Conservation (phyloP, 1,284 basidiomycete species). For the Ganoderma multipileum region DNA sequence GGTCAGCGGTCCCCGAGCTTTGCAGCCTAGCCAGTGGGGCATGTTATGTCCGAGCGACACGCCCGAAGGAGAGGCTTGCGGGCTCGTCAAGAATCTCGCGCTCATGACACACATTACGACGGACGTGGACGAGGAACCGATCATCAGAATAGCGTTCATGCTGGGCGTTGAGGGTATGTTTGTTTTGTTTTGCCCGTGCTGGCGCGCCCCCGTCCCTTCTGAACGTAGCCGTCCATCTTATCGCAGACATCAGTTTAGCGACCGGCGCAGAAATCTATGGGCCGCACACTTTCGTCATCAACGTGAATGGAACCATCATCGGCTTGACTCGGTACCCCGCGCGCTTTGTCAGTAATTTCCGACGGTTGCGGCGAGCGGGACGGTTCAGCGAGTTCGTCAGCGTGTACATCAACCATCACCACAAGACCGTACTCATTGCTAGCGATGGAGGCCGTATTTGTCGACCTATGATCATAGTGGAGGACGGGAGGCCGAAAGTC, state of each 20-base stretch:
- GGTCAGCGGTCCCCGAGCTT: slow-evolving; percentile 95
- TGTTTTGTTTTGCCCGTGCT: slow-evolving; percentile 17
- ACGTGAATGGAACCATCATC: slow-evolving; percentile 96
- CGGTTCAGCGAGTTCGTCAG: slow-evolving; percentile 97
- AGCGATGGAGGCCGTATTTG: slow-evolving; percentile 98
- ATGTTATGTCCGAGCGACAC: slow-evolving; percentile 99
- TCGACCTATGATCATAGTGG: slow-evolving; percentile 97
- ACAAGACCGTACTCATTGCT: slow-evolving; percentile 95
- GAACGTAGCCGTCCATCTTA: slow-evolving; percentile 22
- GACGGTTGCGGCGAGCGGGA: slow-evolving; percentile 91
- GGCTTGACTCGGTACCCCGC: slow-evolving; percentile 90
- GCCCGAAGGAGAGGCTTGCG: slow-evolving; percentile 99
- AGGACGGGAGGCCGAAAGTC: slow-evolving; percentile 82
- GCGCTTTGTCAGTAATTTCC: slow-evolving; percentile 90
- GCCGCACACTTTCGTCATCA: slow-evolving; percentile 91
- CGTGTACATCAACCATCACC: slow-evolving; percentile 97
- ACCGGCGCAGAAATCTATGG: slow-evolving; percentile 98
- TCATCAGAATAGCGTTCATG: slow-evolving; percentile 90
- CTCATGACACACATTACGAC: slow-evolving; percentile 99
- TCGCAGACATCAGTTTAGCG: slow-evolving; percentile 86
- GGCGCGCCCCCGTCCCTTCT: slow-evolving; percentile 13
- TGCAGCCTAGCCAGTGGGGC: slow-evolving; percentile 99
- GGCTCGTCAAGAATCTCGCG: slow-evolving; percentile 98
- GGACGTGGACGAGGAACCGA: slow-evolving; percentile 96
- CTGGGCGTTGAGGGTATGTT: slow-evolving; percentile 90